Conservation (phyloP, 2,329 filamentous ascomycete genomes). For the Pyricularia pennisetigena region DNA sequence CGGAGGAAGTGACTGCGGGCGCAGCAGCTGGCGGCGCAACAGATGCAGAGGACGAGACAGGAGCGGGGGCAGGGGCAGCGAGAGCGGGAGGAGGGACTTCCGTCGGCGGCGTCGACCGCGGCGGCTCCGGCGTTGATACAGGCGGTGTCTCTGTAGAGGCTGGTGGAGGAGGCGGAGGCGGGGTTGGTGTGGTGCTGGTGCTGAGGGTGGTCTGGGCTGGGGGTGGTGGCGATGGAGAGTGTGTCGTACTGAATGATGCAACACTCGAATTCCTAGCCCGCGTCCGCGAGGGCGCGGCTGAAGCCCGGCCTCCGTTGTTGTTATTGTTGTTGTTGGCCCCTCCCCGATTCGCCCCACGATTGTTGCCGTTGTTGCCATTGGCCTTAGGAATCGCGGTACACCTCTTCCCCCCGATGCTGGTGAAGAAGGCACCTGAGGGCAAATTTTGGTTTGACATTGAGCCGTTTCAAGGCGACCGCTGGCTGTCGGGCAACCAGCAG, state of each 20-base stretch:
- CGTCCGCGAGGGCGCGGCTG: conserved; percentile 1
- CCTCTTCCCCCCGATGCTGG: conserved; percentile 36
- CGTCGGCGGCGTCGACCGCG: conserved; percentile 6
- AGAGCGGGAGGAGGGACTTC: not conserved
- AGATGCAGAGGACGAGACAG: not conserved
- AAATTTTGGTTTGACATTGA: conserved; percentile 33
- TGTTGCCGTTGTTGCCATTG: conserved; percentile 10
- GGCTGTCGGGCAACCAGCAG: not conserved
- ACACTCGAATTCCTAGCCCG: conserved; percentile 11
- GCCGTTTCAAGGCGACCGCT: not conserved
- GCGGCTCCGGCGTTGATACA: conserved; percentile 8
- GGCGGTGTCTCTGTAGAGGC: not conserved
- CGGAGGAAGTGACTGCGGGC: not conserved
- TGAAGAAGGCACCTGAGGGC: conserved; percentile 36
- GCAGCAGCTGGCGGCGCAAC: not conserved
- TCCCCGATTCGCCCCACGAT: conserved; percentile 5
- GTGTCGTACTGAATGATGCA: conserved; percentile 24
- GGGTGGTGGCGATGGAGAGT: conserved; percentile 15
- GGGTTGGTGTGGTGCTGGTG: conserved; percentile 1
- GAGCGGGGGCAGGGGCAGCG: not conserved
- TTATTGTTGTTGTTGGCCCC: conserved; percentile 10
- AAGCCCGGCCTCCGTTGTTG: conserved; percentile 8
- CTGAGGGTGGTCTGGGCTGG: conserved; percentile 7
- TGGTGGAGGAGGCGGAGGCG: not conserved
- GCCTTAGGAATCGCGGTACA: conserved; percentile 42